Percentiles rank a stretch among this genome's conserved stretches.
These are phyloP conservation scores for Solanum sejunctum DNA, from an alignment of 257 asterid species.

Conservation along the genomic window DNA sequence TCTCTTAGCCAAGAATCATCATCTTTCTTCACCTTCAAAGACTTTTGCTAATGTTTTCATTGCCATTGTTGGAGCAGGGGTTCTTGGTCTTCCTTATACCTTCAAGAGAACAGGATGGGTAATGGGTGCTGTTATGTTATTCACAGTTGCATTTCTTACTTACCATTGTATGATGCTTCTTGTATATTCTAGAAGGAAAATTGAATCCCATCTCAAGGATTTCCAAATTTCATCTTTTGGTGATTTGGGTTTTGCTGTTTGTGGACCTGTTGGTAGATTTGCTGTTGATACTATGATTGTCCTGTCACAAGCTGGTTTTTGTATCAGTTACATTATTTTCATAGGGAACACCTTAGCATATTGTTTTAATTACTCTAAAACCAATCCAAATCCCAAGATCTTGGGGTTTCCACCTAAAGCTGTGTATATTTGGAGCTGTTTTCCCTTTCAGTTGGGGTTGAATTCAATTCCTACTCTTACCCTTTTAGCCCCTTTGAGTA, in stretches of 20 bases:
- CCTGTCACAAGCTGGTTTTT: conserved; percentile 5
- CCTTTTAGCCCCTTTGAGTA: not conserved
- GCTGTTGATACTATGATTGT: conserved; percentile 4
- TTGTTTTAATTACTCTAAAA: not conserved
- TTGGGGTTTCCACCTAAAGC: not conserved
- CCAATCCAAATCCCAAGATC: not conserved
- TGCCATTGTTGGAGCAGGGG: not conserved
- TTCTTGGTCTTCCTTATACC: not conserved
- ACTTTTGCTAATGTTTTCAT: not conserved
- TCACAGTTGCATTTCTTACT: not conserved
- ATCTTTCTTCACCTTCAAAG: not conserved
- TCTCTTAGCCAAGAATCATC: not conserved
- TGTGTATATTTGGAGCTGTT: not conserved
- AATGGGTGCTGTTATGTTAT: not conserved
- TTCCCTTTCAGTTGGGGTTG: not conserved
- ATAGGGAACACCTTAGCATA: not conserved
- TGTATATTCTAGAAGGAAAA: not conserved
- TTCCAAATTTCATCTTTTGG: not conserved
- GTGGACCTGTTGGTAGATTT: not conserved
- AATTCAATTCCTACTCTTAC: not conserved
- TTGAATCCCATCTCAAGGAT: not conserved
- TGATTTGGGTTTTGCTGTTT: conserved; percentile 1
- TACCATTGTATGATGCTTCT: conserved; percentile 1
- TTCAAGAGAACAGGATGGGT: not conserved
- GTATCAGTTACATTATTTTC: conserved; percentile 3